Evolutionary conservation across 2,329 filamentous ascomycete genomes (phyloP).

Genomic region (Apiospora pterosperma): DNA sequence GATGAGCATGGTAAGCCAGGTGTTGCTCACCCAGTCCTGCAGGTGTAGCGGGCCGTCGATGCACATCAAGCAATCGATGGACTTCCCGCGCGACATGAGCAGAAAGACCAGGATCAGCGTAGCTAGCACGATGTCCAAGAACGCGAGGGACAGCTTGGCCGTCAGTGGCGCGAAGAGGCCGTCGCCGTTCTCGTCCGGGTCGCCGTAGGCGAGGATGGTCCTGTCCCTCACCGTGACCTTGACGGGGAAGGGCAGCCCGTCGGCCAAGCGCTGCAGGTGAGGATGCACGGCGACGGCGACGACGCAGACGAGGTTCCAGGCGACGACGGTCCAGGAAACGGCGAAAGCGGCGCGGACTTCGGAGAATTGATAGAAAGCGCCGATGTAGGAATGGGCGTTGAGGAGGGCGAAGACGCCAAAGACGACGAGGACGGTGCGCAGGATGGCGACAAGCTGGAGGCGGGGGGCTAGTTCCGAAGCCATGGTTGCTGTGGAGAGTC

Average conservation of each 20-base stretch:
- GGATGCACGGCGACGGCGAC: conserved; percentile 9
- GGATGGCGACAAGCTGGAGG: conserved; percentile 7
- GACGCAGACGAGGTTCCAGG: conserved; percentile 9
- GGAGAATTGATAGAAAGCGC: not conserved
- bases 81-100: conserved; percentile 1
- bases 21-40: conserved; percentile 7
- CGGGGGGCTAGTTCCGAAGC: conserved; percentile 8
- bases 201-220: conserved; percentile 8
- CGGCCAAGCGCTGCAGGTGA: conserved; percentile 11
- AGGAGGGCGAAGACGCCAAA: conserved; percentile 5
- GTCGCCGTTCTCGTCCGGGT: conserved; percentile 8
- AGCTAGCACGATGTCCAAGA: conserved; percentile 6
- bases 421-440: conserved; percentile 8
- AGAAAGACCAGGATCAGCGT: conserved; percentile 8
- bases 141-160: conserved; percentile 5
- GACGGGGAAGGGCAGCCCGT: conserved; percentile 9
- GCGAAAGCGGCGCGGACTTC: conserved; percentile 2
- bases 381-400: conserved; percentile 8
- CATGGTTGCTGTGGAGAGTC: not conserved
- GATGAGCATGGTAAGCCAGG: conserved; percentile 6
- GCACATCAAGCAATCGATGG: conserved; percentile 6
- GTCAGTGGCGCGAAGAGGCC: conserved; percentile 9
- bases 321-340: conserved; percentile 6
- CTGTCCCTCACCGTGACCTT: conserved; percentile 6
- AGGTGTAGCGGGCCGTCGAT: not conserved